Evolutionary conservation across 129 eudicot species (phyloP), one percentile per base, ranked within the genome.

Genomic region (Pittosporum tobira): DNA sequence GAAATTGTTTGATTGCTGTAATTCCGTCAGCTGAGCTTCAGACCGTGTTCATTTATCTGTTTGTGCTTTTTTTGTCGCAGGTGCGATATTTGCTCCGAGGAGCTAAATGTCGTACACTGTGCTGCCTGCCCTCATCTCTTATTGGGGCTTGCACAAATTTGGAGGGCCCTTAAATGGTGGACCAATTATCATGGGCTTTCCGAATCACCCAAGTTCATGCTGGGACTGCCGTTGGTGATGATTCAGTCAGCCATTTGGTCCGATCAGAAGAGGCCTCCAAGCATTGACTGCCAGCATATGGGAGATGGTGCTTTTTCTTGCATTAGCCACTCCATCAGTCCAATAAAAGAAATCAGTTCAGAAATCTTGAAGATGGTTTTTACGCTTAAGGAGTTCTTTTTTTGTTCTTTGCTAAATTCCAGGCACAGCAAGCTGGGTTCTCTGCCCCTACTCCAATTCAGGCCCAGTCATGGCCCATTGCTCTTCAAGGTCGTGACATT

Each of bases 51-150:
- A 51, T 36, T 57, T 75, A 79, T 72, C 63, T 61, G 64, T 80
- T 44, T 75, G 42, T 75, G 64, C 78, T 80, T 71, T 79, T 71
- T 79, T 70, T 75, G 78, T 77, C 84, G 80, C 81, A 85, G 94
- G 82, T 88, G 96, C 96, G 96, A 84, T 88, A 81, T 88, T 84
- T 79, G 96, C 94, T 88, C 96, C 88, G 87, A 81, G 94, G 91
- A 84, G 96, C 90, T 69, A 81, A 85, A 88, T 84, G 94, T 88
- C 94, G 90, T 84, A 88, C 88, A 57, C 85, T 74, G 84, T 88
- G 87, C 84, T 56, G 45, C 87, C 85, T 74, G n/a, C n/a, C n/a
- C n/a, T n/a, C n/a, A n/a, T 71, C 68, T 62, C 57, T 65, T 61
- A 50, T 29, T 68, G 57, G 81, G 78, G 74, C 61, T 75, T 79